Base-by-base conservation (phyloP, 495 filamentous ascomycete species). In the Beverwykella pulmonaria region DNA sequence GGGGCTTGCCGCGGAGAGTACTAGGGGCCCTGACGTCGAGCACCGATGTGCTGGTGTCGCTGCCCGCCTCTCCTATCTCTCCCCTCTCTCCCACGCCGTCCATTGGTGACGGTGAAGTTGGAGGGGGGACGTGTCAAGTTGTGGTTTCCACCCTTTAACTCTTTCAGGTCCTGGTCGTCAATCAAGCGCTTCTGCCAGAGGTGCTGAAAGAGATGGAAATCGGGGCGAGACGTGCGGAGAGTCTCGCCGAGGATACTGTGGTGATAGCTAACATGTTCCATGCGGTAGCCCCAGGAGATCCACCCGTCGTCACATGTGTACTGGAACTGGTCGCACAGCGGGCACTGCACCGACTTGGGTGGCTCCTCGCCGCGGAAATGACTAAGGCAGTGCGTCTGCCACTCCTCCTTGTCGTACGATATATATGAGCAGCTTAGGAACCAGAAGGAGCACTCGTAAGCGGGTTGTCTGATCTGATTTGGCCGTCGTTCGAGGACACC, bases 301-400 rank as follows among this genome's bases (percentile, higher is more conserved):
- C 53, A 59, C 22, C 70, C 70, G 27, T 61, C 44, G 2, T 67
- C 54, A 20, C 14, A 54, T 8, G 70, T 69, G 23, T 53, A 52
- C 23, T 30, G 48, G 53, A 66, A 69, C 25, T 69, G 56, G 3
- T 54, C 57, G 57, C 70, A 72, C 8, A 72, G 63, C 52, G 70
- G 70, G 25, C 70, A 72, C 44, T 53, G 54, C 20, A 72, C 65
- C 26, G 61, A 69, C 39, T 64, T 63, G 8, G 70, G 70, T n/a
- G 70, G 70, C 58, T 72, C 66, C 44, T 72, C 66, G 47, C 66
- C 62, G 30, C 62, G 70, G 36, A 72, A 72, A 48, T 72, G 70
- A 2, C 20, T 32, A 9, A 69, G 23, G 49, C 70, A 72, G 63
- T 72, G 70, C 9, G 32, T 59, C 12, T 26, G 29, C 70, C 70